Conservation (phyloP, 2,329 filamentous ascomycete species). For the Aspergillus japonicus region DNA sequence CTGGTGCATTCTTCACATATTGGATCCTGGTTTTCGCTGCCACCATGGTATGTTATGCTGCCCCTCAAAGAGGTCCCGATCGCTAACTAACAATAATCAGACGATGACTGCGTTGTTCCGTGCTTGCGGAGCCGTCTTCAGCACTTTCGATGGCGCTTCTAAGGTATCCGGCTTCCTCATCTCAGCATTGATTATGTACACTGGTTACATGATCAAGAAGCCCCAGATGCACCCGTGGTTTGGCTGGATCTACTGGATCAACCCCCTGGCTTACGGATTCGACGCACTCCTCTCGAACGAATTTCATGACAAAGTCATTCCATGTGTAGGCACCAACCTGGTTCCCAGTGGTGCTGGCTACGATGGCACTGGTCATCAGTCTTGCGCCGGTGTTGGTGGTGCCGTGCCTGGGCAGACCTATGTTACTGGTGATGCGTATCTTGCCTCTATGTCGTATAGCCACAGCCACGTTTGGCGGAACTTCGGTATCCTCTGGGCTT, state of each 20-base stretch:
- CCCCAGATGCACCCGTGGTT: constrained; percentile 56
- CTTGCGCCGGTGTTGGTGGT: constrained; percentile 56
- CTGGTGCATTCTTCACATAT: constrained; percentile 61
- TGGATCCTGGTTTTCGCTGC: constrained; percentile 55
- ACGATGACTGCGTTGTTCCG: constrained; percentile 61
- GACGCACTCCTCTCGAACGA: constrained; percentile 40
- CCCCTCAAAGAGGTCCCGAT: too few relatives aligned
- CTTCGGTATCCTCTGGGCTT: constrained; percentile 62
- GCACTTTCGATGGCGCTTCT: constrained; percentile 59
- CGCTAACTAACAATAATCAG: constrained; percentile 21
- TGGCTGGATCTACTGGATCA: constrained; percentile 46
- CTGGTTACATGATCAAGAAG: constrained; percentile 47
- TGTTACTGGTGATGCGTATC: constrained; percentile 60
- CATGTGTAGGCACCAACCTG: constrained; percentile 37
- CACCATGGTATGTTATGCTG: constrained; percentile 47
- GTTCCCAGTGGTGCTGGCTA: constrained; percentile 38
- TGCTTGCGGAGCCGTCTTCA: constrained; percentile 55
- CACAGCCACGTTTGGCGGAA: constrained; percentile 58
- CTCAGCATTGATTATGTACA: constrained; percentile 40
- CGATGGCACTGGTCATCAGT: constrained; percentile 20
- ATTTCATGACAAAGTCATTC: constrained; percentile 36
- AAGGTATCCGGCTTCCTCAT: constrained; percentile 50
- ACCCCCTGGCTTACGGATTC: constrained; percentile 41
- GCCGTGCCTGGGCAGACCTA: constrained; percentile 50
- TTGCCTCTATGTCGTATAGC: constrained; percentile 55